Conservation (phyloP, 2,329 filamentous ascomycete species). For the Paecilomyces fulvus region DNA sequence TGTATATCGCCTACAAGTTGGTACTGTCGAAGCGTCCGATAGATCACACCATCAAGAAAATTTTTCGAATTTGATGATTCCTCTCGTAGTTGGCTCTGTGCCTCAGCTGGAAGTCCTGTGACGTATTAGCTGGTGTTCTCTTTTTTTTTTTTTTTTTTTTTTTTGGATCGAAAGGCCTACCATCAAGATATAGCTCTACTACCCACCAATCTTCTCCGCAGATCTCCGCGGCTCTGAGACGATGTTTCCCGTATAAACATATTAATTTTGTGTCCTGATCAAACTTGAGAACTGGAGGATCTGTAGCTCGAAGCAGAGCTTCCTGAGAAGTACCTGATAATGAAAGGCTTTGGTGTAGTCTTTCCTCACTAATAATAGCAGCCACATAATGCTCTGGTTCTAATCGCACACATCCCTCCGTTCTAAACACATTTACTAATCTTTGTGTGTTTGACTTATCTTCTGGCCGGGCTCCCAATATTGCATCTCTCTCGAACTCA, state of each 20-base stretch:
- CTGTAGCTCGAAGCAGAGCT: not conserved
- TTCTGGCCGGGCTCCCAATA: not conserved
- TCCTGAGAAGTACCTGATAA: not conserved
- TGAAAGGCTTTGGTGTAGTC: not conserved
- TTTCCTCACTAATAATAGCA: not conserved
- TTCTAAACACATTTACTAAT: not conserved
- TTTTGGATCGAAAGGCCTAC: not conserved
- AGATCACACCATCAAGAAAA: not conserved
- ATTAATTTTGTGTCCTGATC: slow-evolving; percentile 27
- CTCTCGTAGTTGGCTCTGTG: not conserved
- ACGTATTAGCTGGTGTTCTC: not conserved
- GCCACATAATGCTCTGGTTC: not conserved
- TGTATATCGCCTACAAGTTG: not conserved
- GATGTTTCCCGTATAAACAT: not conserved
- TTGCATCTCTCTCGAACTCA: not conserved
- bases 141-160: not conserved
- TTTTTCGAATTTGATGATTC: not conserved
- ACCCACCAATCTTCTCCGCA: not conserved
- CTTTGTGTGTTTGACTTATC: not conserved
- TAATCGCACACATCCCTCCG: not conserved
- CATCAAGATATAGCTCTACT: not conserved
- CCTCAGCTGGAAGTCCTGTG: not conserved
- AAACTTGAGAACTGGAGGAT: not conserved
- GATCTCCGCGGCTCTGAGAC: not conserved
- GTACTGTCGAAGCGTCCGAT: not conserved